A percentile compares a stretch with the other conserved stretches of the same genome.
phyloP scores from a whole-genome alignment of 495 filamentous ascomycete genomes.

The Penicillium soppii region DNA sequence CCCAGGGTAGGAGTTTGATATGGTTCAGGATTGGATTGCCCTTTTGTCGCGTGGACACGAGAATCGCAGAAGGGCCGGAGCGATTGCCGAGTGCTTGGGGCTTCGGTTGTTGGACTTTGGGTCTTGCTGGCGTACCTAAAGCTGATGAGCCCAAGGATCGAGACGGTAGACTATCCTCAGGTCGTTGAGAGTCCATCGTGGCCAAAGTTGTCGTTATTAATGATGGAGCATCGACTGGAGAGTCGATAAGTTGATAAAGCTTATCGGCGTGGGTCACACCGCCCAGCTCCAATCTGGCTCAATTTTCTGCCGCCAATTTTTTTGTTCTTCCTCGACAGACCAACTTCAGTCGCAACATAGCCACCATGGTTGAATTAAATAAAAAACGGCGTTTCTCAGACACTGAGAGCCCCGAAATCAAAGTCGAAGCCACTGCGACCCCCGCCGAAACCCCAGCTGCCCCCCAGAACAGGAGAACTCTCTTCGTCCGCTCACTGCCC shows the following conservation, averaged over 20 bases:
- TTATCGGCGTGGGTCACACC: slow-evolving; percentile 25
- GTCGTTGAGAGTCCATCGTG: slow-evolving; percentile 31
- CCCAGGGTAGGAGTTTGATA: slow-evolving; percentile 85
- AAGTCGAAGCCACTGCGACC: slow-evolving; percentile 24
- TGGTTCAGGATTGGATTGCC: slow-evolving; percentile 90
- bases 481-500: slow-evolving; percentile 89
- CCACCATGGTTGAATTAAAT: slow-evolving; percentile 34
- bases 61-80: slow-evolving; percentile 70
- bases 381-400: slow-evolving; percentile 36
- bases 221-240: slow-evolving; percentile 11
- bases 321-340: slow-evolving; percentile 21
- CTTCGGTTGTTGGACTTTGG: slow-evolving; percentile 79
- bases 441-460: slow-evolving; percentile 25
- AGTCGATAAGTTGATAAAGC: slow-evolving; percentile 5
- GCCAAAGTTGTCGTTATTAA: neutral
- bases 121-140: slow-evolving; percentile 19
- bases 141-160: slow-evolving; percentile 28
- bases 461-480: slow-evolving; percentile 55
- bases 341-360: slow-evolving; percentile 17
- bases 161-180: slow-evolving; percentile 21
- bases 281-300: slow-evolving; percentile 12
- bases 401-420: slow-evolving; percentile 15
- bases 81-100: slow-evolving; percentile 75
- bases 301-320: slow-evolving; percentile 52
- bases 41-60: slow-evolving; percentile 85